Conservation (phyloP, 1,139 yeast species). For the Maudiozyma humilis region DNA sequence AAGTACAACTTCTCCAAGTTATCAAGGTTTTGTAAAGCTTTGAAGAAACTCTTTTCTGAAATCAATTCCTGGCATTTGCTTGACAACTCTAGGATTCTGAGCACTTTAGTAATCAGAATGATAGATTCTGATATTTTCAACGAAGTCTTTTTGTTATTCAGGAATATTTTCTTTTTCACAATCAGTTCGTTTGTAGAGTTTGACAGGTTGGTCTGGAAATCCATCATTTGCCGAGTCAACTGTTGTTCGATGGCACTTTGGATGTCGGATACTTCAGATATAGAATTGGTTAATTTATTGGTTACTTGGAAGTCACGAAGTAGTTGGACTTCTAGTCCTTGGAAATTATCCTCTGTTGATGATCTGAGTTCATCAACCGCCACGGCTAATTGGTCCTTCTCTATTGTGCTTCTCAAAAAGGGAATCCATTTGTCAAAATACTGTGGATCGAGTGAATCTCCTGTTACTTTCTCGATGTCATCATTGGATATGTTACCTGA, state of each 20-base stretch:
- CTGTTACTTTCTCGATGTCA: conserved; percentile 5
- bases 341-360: conserved; percentile 30
- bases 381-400: conserved; percentile 18
- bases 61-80: conserved; percentile 80
- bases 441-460: conserved; percentile 20
- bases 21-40: conserved; percentile 76
- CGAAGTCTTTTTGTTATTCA: conserved; percentile 51
- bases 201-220: conserved; percentile 41
- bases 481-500: conserved; percentile 5
- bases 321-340: conserved; percentile 29
- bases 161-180: conserved; percentile 46
- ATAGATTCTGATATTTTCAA: conserved; percentile 57
- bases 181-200: conserved; percentile 59
- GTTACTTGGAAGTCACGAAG: conserved; percentile 30
- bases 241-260: conserved; percentile 24
- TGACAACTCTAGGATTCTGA: conserved; percentile 78
- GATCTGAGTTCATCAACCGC: conserved; percentile 27
- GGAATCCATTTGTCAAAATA: conserved; percentile 31
- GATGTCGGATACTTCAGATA: conserved; percentile 26
- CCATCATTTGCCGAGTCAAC: conserved; percentile 19
- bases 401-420: conserved; percentile 25
- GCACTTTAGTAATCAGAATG: conserved; percentile 54
- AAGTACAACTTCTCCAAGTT: conserved; percentile 62
- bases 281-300: conserved; percentile 27
- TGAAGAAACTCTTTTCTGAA: conserved; percentile 57